Evolutionary conservation across 2,329 filamentous ascomycete species (phyloP), one percentile per base, ranked within the genome.

Genomic region (Aschersonia sp.): DNA sequence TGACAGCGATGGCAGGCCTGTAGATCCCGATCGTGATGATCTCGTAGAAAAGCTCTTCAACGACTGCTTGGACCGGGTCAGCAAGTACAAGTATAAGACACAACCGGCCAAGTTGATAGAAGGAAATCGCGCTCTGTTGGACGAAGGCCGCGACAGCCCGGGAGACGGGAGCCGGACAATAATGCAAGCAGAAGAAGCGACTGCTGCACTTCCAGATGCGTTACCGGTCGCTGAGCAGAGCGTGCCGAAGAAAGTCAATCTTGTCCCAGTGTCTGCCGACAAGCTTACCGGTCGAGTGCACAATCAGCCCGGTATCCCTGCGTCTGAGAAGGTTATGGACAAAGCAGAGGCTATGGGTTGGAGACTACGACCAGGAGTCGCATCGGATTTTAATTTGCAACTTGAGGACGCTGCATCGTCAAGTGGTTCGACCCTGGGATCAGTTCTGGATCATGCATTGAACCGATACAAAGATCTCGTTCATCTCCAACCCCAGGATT

Each of bases 21-120:
- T 97, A 30, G 81, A 96, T 55, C 76, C 82, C 47, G 69, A 77
- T 30, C 79, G 85, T 54, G 92, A 98, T 63, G 76, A 81, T 47
- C 76, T 89, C 57, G 87, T 92, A 33, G 90, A 97, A 61, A 87
- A 85, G 54, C 75, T 98, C 2, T 97, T 94, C 70, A 96, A 97
- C 55, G 88, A 97, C 61, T 86, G 94, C 43, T 73, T 97, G 29
- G 90, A 97, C 59, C 81, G 92, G 47, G 87, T 92, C 42, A 92
- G 89, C 60, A 80, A 85, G 54, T 97, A 87, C 68, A 89, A 94
- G 57, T 85, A 87, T 60, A 90, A 89, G 61, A 68, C 79, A 30
- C 73, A 79, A 35, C 73, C 79, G 6, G 73, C 78, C 6, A 80
- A 84, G 53, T 81, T 84, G 29, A 80, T 94, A 12, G 81, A 89